A percentile compares a stretch with the other conserved stretches of the same genome.
phyloP scores from a whole-genome alignment of 2,329 filamentous ascomycete species.

The Calonectria montana region DNA sequence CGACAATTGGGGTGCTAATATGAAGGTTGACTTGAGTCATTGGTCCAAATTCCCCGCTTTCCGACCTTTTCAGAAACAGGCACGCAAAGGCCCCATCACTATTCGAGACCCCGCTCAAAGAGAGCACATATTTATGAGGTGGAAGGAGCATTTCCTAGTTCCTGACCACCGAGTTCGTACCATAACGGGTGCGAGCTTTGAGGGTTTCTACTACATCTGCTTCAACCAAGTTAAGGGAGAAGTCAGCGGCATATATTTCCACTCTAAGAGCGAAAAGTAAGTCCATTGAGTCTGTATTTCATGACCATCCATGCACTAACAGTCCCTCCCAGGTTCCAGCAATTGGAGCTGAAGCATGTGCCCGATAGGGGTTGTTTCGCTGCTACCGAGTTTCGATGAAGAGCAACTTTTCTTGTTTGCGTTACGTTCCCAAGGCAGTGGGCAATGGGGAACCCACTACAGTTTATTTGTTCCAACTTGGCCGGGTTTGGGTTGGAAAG shows the following conservation, averaged over 20 bases:
- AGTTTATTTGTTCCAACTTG: constrained; percentile 23
- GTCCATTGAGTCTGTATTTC: constrained; percentile 48
- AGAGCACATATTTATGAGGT: constrained; percentile 97
- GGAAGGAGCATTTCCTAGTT: constrained; percentile 98
- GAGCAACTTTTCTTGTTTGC: neutral
- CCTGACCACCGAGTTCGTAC: constrained; percentile 93
- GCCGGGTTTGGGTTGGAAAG: constrained; percentile 21
- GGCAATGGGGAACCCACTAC: constrained; percentile 15
- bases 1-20: constrained; percentile 89
- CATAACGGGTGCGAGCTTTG: constrained; percentile 94
- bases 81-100: constrained; percentile 65
- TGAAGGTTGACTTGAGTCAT: constrained; percentile 91
- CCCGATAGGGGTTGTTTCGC: constrained; percentile 85
- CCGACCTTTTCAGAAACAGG: constrained; percentile 75
- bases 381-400: constrained; percentile 81
- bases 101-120: constrained; percentile 80
- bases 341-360: constrained; percentile 90
- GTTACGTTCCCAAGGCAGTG: neutral
- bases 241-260: constrained; percentile 96
- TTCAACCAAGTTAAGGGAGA: constrained; percentile 92
- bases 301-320: constrained; percentile 1
- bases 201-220: constrained; percentile 99
- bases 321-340: constrained; percentile 77
- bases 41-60: constrained; percentile 93
- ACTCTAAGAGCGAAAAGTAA: constrained; percentile 97